Conservation (phyloP, 1,284 basidiomycete species). For the Pascua sp. region DNA sequence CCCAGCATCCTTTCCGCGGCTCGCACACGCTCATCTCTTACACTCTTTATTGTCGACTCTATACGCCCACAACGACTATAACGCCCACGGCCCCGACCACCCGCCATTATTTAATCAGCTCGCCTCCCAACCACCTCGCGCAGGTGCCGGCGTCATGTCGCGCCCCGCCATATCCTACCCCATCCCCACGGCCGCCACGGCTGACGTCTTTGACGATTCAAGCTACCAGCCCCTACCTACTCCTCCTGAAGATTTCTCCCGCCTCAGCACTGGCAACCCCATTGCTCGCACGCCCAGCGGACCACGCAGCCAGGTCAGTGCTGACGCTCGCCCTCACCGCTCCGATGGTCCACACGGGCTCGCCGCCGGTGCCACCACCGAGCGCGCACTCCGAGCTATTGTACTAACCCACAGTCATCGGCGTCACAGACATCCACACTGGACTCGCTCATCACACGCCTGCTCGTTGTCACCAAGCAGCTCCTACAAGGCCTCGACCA, state of each 20-base stretch:
- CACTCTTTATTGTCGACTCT: too few relatives aligned
- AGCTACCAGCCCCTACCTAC: background rate
- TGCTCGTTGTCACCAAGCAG: slow-evolving; percentile 92
- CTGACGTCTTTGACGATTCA: background rate
- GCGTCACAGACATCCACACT: slow-evolving; percentile 25
- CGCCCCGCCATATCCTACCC: slow-evolving; percentile 24
- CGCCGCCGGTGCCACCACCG: background rate
- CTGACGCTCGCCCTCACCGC: background rate
- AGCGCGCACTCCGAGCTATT: too few relatives aligned
- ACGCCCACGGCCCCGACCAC: background rate
- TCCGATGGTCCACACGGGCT: background rate
- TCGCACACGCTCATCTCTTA: too few relatives aligned
- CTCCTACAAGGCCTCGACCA: slow-evolving; percentile 85
- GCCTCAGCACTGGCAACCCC: background rate
- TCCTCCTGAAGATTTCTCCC: background rate
- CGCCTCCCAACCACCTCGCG: background rate
- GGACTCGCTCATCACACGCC: slow-evolving; percentile 86
- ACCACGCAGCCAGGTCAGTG: background rate
- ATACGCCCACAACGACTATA: background rate
- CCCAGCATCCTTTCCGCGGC: too few relatives aligned
- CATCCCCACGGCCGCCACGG: slow-evolving; percentile 6
- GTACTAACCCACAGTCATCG: background rate
- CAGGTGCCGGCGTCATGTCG: slow-evolving; percentile 10
- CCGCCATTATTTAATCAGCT: too few relatives aligned
- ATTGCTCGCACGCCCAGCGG: background rate